Evolutionary conservation across 495 filamentous ascomycete species (phyloP), one percentile per base, ranked within the genome.

Genomic region (Penicillium herquei): DNA sequence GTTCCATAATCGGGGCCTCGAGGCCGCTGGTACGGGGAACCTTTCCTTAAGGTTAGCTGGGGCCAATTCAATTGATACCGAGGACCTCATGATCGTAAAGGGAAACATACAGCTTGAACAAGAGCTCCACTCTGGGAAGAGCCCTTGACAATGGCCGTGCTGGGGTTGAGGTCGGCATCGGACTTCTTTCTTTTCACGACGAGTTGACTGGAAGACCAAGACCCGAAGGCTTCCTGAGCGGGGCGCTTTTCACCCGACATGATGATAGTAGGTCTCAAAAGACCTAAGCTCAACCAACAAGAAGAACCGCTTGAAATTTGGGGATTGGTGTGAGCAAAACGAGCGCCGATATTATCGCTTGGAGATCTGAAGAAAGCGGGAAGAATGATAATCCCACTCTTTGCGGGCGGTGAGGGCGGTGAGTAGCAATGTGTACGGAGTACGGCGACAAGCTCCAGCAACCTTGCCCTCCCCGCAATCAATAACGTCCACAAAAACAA

Each of bases 241-340:
- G 91, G 90, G 55, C 95, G 83, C 73, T 98, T 97, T 75, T 94
- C 91, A 60, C 87, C 78, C 17, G 92, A 89, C 92, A 96, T 97
- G 6, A 54, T 78, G 54, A 34, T 13, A 37, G 40, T 14, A 39
- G 13, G 9, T 37, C 26, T 33, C 3, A 34, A 32, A 31, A 33
- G 30, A 6, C n/a, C 42, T 41, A 54, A 45, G 21, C 35, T 35
- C 13, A 43, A 11, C 37, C 7, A 17, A 37, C 13, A 42, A 14
- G 48, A 9, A 40, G 17, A 45, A 39, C 12, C 37, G 17, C 33
- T 18, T 31, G 42, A 35, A 44, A 40, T 30, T 43, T 49, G 2
- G n/a, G 48, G 46, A 32, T n/a, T 50, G 31, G 48, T 12, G 53
- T 33, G 12, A 51, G 34, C 34, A 13, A 10, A 6, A 13, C 34